Conservation (phyloP, 441 rosid species). For the Geranium incanum region DNA sequence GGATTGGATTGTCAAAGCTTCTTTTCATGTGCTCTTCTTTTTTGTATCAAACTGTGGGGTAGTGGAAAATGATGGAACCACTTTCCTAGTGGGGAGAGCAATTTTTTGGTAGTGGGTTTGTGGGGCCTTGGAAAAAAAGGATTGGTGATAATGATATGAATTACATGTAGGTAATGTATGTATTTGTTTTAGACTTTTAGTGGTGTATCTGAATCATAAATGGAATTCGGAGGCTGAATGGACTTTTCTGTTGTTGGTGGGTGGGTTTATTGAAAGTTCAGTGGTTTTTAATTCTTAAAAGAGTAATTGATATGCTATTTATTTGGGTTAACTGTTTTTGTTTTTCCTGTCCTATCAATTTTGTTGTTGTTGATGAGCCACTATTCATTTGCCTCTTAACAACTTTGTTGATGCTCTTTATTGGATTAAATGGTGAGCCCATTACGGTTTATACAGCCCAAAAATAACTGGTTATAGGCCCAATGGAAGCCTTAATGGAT, state of each 20-base stretch:
- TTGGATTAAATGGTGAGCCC: too few relatives aligned
- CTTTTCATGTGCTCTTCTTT: constrained; percentile 40
- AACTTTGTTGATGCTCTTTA: too few relatives aligned
- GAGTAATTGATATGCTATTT: too few relatives aligned
- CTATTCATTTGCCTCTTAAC: too few relatives aligned
- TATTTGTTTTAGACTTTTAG: constrained; percentile 18
- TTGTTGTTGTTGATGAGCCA: too few relatives aligned
- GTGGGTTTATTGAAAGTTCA: not conserved
- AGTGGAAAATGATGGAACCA: constrained; percentile 62
- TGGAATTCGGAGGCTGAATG: not conserved
- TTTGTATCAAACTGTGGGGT: constrained; percentile 29
- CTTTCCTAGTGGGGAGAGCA: constrained; percentile 41
- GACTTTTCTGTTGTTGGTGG: not conserved
- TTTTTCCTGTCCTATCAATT: not conserved
- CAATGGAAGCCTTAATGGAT: too few relatives aligned
- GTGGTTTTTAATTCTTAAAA: not conserved
- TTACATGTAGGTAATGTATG: constrained; percentile 16
- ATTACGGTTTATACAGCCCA: too few relatives aligned
- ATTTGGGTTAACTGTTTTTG: not conserved
- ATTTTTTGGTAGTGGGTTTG: constrained; percentile 53
- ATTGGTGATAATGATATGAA: constrained; percentile 7
- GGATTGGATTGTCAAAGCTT: constrained; percentile 42
- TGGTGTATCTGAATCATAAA: constrained; percentile 13
- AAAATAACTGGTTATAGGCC: too few relatives aligned
- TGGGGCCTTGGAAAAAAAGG: constrained; percentile 49